Evolutionary conservation across 2,329 filamentous ascomycete genomes (phyloP).

Genomic region (Phaeosphaeria sp.): DNA sequence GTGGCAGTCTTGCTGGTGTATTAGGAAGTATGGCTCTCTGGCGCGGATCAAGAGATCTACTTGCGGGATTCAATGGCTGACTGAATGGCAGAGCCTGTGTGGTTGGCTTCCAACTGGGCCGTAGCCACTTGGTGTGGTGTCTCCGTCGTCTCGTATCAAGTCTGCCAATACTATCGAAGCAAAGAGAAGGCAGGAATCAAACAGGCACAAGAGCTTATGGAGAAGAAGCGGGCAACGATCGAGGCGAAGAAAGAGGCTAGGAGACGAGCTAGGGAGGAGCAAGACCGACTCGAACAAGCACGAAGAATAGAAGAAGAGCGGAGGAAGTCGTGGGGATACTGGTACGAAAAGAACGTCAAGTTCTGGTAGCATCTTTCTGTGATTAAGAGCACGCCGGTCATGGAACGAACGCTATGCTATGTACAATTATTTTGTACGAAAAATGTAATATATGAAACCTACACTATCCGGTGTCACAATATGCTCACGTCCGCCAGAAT

Average conservation of each 20-base stretch:
- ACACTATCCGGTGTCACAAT: constrained; percentile 2
- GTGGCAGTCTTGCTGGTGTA: constrained; percentile 77
- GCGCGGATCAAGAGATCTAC: neutral
- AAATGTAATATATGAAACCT: constrained; percentile 8
- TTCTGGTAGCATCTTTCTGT: constrained; percentile 35
- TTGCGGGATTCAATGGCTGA: constrained; percentile 9
- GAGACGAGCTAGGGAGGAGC: constrained; percentile 52
- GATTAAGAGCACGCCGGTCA: neutral
- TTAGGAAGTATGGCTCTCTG: constrained; percentile 69
- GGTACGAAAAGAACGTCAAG: constrained; percentile 45
- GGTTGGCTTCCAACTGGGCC: constrained; percentile 81
- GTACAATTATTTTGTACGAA: constrained; percentile 8
- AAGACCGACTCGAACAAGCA: constrained; percentile 41
- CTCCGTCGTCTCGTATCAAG: constrained; percentile 79
- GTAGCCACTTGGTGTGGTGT: constrained; percentile 76
- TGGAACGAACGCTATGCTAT: neutral
- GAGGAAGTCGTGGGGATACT: constrained; percentile 45
- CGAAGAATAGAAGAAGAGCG: constrained; percentile 42
- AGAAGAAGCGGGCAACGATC: constrained; percentile 67
- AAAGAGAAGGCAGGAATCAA: constrained; percentile 85
- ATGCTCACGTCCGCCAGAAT: neutral
- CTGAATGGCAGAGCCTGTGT: constrained; percentile 61
- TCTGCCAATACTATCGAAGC: constrained; percentile 76
- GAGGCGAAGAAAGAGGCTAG: constrained; percentile 55
- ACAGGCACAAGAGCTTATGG: constrained; percentile 81